These are phyloP conservation scores for Tricholoma bakamatsutake DNA, from an alignment of 768 basidiomycete genomes.

Conservation along the genomic window DNA sequence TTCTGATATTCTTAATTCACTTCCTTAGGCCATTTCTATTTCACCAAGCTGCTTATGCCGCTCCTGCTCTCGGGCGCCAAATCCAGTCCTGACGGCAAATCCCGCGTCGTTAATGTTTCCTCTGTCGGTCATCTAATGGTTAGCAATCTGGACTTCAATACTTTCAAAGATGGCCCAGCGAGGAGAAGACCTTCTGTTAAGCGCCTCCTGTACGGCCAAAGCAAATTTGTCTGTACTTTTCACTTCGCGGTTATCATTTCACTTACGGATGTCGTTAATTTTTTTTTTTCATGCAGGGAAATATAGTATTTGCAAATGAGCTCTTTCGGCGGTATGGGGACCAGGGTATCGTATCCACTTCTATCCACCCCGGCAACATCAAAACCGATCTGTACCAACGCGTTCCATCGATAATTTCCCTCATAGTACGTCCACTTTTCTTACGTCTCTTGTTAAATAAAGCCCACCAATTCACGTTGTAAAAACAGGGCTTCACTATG, in stretches of 20 bases:
- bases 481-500: neutral
- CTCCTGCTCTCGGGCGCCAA: slow-evolving; percentile 31
- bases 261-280: neutral
- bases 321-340: slow-evolving; percentile 35
- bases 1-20: slow-evolving; percentile 7
- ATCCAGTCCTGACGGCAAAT: slow-evolving; percentile 25
- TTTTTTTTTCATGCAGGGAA: slow-evolving; percentile 23
- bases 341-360: slow-evolving; percentile 35
- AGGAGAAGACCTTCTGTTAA: slow-evolving; percentile 17
- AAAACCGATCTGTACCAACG: slow-evolving; percentile 28
- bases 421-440: slow-evolving; percentile 11
- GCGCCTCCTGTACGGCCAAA: slow-evolving; percentile 23
- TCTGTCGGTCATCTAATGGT: slow-evolving; percentile 22
- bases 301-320: slow-evolving; percentile 33
- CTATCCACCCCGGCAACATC: slow-evolving; percentile 42
- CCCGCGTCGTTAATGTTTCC: slow-evolving; percentile 38
- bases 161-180: slow-evolving; percentile 35
- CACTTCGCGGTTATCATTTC: neutral
- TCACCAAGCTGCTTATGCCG: slow-evolving; percentile 42
- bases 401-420: slow-evolving; percentile 3
- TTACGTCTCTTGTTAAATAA: neutral
- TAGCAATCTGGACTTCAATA: slow-evolving; percentile 30
- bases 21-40: slow-evolving; percentile 35
- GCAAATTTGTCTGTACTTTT: slow-evolving; percentile 24
- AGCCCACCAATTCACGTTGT: neutral